Conservation (phyloP, 2,329 filamentous ascomycete genomes). For the Penicillium sp. region DNA sequence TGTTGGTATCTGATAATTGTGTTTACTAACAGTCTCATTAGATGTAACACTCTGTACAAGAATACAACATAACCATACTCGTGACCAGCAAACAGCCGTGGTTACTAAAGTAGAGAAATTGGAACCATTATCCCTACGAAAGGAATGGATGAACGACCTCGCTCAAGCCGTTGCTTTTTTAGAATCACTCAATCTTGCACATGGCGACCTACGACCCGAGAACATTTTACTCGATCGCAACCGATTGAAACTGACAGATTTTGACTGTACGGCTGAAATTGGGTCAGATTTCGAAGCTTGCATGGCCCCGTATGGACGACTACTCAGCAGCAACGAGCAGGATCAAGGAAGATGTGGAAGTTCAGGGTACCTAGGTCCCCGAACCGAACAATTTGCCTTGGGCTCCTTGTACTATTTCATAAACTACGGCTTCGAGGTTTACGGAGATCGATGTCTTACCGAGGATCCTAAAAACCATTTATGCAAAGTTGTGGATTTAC, state of each 20-base stretch:
- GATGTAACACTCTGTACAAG: conserved; percentile 22
- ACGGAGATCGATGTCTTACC: not conserved
- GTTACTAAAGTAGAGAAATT: conserved; percentile 29
- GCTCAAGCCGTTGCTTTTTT: conserved; percentile 32
- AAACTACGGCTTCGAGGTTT: not conserved
- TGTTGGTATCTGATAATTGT: not conserved
- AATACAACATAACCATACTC: conserved; percentile 25
- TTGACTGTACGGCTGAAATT: conserved; percentile 29
- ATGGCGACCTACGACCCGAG: conserved; percentile 33
- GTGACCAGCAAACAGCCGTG: conserved; percentile 18
- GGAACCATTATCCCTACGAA: conserved; percentile 27
- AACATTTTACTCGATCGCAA: conserved; percentile 32
- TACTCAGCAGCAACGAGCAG: conserved; percentile 22
- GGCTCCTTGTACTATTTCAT: conserved; percentile 23
- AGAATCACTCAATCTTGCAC: conserved; percentile 32
- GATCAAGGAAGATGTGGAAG: conserved; percentile 20
- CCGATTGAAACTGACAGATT: conserved; percentile 28
- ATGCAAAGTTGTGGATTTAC: conserved; percentile 16
- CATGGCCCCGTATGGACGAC: conserved; percentile 25
- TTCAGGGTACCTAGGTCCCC: conserved; percentile 24
- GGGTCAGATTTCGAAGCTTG: conserved; percentile 26
- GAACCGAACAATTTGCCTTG: conserved; percentile 34
- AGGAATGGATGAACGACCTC: conserved; percentile 34
- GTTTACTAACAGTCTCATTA: conserved; percentile 17
- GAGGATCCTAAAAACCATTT: conserved; percentile 11